These are phyloP conservation scores for Dichomitus squalens DNA, from an alignment of 1,284 basidiomycete species.

Conservation along the genomic window DNA sequence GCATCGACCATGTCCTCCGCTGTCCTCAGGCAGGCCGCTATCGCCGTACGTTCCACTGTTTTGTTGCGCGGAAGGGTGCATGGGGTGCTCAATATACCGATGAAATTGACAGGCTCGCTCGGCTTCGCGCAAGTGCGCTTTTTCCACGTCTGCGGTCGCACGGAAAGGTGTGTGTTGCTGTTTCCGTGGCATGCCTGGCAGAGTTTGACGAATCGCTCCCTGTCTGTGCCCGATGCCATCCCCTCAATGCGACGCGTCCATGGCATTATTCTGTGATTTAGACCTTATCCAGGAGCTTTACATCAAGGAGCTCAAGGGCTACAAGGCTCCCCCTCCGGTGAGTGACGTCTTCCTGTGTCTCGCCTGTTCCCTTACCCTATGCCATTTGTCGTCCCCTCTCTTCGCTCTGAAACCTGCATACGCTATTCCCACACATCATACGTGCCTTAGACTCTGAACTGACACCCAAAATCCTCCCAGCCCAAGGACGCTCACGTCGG, in stretches of 20 bases:
- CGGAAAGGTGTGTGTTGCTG: slow-evolving; percentile 64
- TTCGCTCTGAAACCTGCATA: not conserved
- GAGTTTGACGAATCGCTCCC: not conserved
- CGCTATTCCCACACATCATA: not conserved
- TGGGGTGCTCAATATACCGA: slow-evolving; percentile 12
- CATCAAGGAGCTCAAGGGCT: slow-evolving; percentile 86
- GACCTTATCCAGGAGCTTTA: slow-evolving; percentile 95
- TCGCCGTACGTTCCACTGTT: slow-evolving; percentile 42
- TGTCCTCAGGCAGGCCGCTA: slow-evolving; percentile 59
- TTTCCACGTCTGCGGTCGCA: slow-evolving; percentile 64
- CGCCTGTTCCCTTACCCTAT: no score
- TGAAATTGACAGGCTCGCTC: slow-evolving; percentile 44
- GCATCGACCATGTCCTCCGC: slow-evolving; percentile 54
- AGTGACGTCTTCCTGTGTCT: slow-evolving; percentile 30
- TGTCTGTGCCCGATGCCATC: not conserved
- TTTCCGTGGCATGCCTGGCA: slow-evolving; percentile 5
- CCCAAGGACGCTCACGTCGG: slow-evolving; percentile 85
- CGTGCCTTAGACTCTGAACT: not conserved
- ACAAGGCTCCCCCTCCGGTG: slow-evolving; percentile 72
- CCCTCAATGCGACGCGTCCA: not conserved
- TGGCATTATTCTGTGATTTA: slow-evolving; percentile 33
- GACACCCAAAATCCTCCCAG: slow-evolving; percentile 39
- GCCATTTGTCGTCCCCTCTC: not conserved
- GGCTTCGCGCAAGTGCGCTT: slow-evolving; percentile 47
- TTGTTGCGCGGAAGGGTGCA: not conserved